Evolutionary conservation across 129 eudicot species (phyloP), one percentile per base, ranked within the genome.

Genomic region (Erigeron canadensis): DNA sequence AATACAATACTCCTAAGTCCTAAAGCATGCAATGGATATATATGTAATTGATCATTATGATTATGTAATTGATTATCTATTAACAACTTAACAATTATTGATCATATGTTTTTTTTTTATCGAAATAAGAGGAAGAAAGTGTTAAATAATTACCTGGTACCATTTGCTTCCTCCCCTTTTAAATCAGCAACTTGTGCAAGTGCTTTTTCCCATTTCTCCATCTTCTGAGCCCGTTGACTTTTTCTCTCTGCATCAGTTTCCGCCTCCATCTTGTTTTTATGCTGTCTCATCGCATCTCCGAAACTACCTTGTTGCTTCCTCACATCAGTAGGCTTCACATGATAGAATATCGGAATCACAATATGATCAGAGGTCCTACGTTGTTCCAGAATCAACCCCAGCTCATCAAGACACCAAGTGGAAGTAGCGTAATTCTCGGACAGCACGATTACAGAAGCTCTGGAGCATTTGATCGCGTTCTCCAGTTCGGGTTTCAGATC

Each of bases 391-490:
- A 72, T 72, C 6, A 72, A 18, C 17, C 19, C 69, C 11, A 72
- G 47, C 45, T 72, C 77, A 4, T 68, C 73, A 50, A 68, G 73
- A 47, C 73, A 68, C 73, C 73, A 68, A 1, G 62, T 68, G 2
- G 73, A 68, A 68, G 73, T 50, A 68, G 61, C 62, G 6, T 68
- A 68, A 50, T 68, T n/a, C 28, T 34, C 37, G 23, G 73, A 68
- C 62, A 68, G 0, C 46, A 68, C 62, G n/a, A 68, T 50, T 10
- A 68, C 8, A 51, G 62, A 68, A 9, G 73, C 62, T 28, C 28
- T 50, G 1, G 73, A 68, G 10, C 61, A 2, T 51, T 68, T 68
- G 37, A 68, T 68, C 17, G 73, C 73, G 5, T 28, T 34, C 44
- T 23, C 59, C 34, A 68, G 15, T 72, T 72, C 69, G 1, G 60